Percentiles rank a stretch among this genome's conserved stretches.
Evolutionary conservation across 2,329 filamentous ascomycete genomes (phyloP).

Genomic region (Sporothrix brasiliensis): DNA sequence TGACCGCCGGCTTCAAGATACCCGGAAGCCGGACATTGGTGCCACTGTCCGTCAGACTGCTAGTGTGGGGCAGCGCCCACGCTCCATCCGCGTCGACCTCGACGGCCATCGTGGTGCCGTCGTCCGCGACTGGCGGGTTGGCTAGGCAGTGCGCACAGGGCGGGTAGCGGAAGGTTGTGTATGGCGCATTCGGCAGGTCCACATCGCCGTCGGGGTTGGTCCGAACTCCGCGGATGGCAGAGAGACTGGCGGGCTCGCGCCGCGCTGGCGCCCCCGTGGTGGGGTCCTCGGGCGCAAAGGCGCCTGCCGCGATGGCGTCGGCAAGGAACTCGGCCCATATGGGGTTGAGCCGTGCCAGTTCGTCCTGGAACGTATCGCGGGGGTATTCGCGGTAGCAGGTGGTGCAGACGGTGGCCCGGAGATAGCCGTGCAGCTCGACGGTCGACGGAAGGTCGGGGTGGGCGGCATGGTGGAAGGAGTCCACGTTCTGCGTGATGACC

Average conservation of each 20-base stretch:
- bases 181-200: slow-evolving; percentile 82
- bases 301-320: slow-evolving; percentile 71
- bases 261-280: slow-evolving; percentile 59
- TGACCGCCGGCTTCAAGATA: slow-evolving; percentile 86
- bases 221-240: slow-evolving; percentile 60
- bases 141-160: slow-evolving; percentile 79
- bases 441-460: slow-evolving; percentile 71
- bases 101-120: slow-evolving; percentile 61
- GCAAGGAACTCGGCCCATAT: slow-evolving; percentile 77
- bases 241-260: background rate
- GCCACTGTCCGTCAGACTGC: background rate
- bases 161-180: slow-evolving; percentile 88
- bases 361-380: slow-evolving; percentile 72
- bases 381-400: slow-evolving; percentile 74
- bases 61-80: slow-evolving; percentile 60
- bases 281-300: slow-evolving; percentile 78
- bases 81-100: slow-evolving; percentile 79
- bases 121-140: slow-evolving; percentile 58
- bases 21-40: slow-evolving; percentile 59
- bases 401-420: slow-evolving; percentile 78
- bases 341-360: slow-evolving; percentile 79
- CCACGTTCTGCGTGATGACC: slow-evolving; percentile 95
- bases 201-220: slow-evolving; percentile 95
- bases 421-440: slow-evolving; percentile 87
- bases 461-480: slow-evolving; percentile 82